Base-by-base conservation (phyloP, 148 eudicot genomes). In the Selenicereus undatus region DNA sequence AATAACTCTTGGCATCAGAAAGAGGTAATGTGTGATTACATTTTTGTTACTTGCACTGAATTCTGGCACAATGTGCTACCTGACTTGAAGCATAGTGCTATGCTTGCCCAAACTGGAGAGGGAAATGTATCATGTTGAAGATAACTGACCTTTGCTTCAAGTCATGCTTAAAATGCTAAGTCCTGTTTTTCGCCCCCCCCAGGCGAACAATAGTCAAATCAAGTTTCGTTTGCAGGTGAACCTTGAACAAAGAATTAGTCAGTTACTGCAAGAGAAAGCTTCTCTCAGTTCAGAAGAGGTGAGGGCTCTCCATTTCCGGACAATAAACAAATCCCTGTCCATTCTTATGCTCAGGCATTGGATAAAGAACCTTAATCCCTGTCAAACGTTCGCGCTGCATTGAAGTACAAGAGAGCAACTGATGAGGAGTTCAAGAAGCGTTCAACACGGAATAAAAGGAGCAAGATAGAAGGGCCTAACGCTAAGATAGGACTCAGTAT, bases 1-100 rank as follows among this genome's bases (percentile, higher is more conserved):
- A 93, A 84, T 79, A 87, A 88, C 43, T 86, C 84, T 26, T 90
- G 90, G 93, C 88, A 86, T 83, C 89, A 85, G 68, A 91, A 89
- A 87, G 91, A 94, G 98, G 98, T 93, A 76, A 74, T 62, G 17
- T 51, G 75, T 21, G 48, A 26, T 68, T 42, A 13, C 8, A 22
- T 30, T 64, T 22, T 22, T 71, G 32, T 48, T 30, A 39, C 13
- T 26, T 73, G 58, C 26, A 54, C 43, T 36, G 12, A 24, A n/a
- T 27, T 26, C 27, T 45, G 45, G 26, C 18, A 29, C 30, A 50
- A 54, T 45, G 17, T 74, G 12, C 2, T 16, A 27, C 35, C 14
- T 26, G 32, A 66, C 35, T 66, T 26, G 4, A 62, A 62, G 68
- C 11, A 62, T 66, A 27, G 30, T 74, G 64, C 32, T 52, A 18